Percentiles rank a stretch among this genome's conserved stretches.
These are phyloP conservation scores for Leucocoprinus leucothites DNA, from an alignment of 768 basidiomycete genomes.

Conservation along the genomic window DNA sequence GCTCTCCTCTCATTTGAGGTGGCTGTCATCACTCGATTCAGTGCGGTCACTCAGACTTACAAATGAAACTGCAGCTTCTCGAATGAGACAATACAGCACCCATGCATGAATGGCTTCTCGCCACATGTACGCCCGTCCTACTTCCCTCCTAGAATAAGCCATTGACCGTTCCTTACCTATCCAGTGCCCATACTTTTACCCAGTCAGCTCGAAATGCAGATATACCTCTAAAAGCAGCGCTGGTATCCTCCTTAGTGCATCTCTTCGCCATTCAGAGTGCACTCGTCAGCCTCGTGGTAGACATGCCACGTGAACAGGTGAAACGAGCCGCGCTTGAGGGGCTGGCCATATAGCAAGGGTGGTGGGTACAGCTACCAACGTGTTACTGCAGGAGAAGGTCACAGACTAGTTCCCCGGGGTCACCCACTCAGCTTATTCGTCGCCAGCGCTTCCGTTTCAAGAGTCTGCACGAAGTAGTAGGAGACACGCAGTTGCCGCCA, in stretches of 20 bases:
- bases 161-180: slow-evolving; percentile 21
- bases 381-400: too few species aligned
- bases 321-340: slow-evolving; percentile 44
- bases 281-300: slow-evolving; percentile 49
- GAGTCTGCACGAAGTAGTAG: too few species aligned
- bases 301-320: slow-evolving; percentile 55
- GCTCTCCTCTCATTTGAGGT: too few species aligned
- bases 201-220: slow-evolving; percentile 13
- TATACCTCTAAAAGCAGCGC: slow-evolving; percentile 18
- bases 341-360: slow-evolving; percentile 17
- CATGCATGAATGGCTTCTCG: slow-evolving; percentile 79
- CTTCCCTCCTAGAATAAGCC: neutral
- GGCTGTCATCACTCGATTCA: too few species aligned
- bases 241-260: slow-evolving; percentile 44
- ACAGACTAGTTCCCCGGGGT: too few species aligned
- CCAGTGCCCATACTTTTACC: slow-evolving; percentile 24
- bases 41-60: too few species aligned
- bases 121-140: slow-evolving; percentile 60
- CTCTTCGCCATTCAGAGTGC: slow-evolving; percentile 46
- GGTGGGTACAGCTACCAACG: neutral
- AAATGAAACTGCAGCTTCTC: slow-evolving; percentile 51
- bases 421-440: too few species aligned
- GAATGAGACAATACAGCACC: slow-evolving; percentile 69
- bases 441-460: too few species aligned
- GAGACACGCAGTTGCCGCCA: too few species aligned